Percentiles rank a stretch among this genome's conserved stretches.
Evolutionary conservation across 352 stramenopile genomes (phyloP).

Genomic region (Aphanomyces euteiches): DNA sequence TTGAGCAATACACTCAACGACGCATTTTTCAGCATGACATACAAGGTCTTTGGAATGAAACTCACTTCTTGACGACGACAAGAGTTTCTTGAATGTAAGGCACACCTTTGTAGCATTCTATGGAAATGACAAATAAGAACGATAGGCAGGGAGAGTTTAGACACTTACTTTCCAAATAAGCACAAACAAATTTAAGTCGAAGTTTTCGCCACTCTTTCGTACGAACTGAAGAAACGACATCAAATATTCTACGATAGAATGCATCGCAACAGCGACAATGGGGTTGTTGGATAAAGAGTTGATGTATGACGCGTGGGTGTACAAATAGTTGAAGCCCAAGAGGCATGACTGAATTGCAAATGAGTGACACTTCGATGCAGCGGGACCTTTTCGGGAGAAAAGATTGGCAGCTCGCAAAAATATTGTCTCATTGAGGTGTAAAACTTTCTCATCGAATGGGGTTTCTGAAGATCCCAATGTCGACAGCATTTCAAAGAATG

Average conservation of each 20-base stretch:
- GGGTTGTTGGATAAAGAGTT: neutral
- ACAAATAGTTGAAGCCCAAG: neutral
- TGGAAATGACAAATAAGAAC: neutral
- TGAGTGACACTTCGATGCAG: neutral
- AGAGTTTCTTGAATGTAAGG: neutral
- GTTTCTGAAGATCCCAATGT: no score
- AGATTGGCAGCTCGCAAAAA: neutral
- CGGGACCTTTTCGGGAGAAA: neutral
- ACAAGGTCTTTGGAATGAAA: neutral
- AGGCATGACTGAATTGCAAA: slow-evolving; percentile 7
- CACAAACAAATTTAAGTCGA: slow-evolving; percentile 1
- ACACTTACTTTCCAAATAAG: neutral
- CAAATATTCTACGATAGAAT: neutral
- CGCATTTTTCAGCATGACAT: neutral
- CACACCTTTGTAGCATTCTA: neutral
- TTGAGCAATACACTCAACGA: neutral
- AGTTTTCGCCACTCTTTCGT: neutral
- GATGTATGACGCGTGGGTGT: neutral
- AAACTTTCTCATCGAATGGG: slow-evolving; percentile 1
- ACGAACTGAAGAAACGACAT: neutral
- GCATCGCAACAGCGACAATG: neutral
- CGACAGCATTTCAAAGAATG: no score
- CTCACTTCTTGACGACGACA: neutral
- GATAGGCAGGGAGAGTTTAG: neutral
- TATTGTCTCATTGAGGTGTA: neutral